These are phyloP conservation scores for Ottelia alismoides DNA, from an alignment of 106 monocot genomes.

Conservation along the genomic window DNA sequence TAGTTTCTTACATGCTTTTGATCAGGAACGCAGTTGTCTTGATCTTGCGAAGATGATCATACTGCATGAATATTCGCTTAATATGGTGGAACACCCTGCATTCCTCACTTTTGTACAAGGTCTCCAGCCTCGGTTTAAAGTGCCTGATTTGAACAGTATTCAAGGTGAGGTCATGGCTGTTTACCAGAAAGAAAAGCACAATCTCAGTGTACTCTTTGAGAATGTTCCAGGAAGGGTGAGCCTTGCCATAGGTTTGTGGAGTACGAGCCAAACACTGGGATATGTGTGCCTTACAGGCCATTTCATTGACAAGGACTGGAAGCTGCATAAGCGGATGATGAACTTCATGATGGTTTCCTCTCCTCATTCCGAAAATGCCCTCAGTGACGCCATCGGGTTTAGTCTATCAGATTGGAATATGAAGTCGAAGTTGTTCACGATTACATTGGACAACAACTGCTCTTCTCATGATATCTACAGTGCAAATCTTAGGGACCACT, in stretches of 20 bases:
- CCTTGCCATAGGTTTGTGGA: conserved; percentile 63
- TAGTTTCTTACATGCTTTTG: no score
- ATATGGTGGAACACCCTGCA: conserved; percentile 60
- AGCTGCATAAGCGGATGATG: conserved; percentile 54
- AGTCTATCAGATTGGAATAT: conserved; percentile 79
- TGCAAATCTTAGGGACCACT: conserved; percentile 69
- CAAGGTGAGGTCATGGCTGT: conserved; percentile 42
- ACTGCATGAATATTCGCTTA: conserved; percentile 66
- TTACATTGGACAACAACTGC: conserved; percentile 73
- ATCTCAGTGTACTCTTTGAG: conserved; percentile 33
- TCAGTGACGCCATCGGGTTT: conserved; percentile 66
- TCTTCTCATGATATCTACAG: conserved; percentile 90
- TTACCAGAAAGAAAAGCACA: conserved; percentile 57
- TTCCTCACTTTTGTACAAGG: conserved; percentile 54
- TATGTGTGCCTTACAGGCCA: conserved; percentile 66
- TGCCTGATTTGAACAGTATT: conserved; percentile 31
- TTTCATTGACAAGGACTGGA: conserved; percentile 73
- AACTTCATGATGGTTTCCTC: conserved; percentile 83
- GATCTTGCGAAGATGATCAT: conserved; percentile 83
- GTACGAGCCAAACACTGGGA: conserved; percentile 74
- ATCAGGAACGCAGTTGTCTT: conserved; percentile 23
- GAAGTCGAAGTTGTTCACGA: conserved; percentile 63
- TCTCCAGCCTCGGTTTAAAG: conserved; percentile 67
- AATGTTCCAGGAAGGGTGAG: conserved; percentile 51
- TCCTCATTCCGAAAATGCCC: conserved; percentile 70